Evolutionary conservation across 1,139 yeast genomes (phyloP), one percentile per base, ranked within the genome.

Genomic region (Pichiaceae sp.): DNA sequence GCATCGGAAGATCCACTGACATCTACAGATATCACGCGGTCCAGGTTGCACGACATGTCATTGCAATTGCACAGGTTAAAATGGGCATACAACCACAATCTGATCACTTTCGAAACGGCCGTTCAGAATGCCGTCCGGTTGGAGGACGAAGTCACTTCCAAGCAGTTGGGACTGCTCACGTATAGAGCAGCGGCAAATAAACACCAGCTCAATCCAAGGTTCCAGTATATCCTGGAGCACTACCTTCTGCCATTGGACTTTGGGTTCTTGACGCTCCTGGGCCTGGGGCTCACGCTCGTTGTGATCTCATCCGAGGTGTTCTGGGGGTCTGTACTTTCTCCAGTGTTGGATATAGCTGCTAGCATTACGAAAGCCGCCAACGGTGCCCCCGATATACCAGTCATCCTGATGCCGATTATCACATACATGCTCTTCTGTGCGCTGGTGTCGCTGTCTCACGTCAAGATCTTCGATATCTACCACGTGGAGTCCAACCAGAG

Each of bases 401-500:
- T 73, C 34, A 71, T 70, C 35, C 62, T 70, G 2, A 54, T 68
- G 19, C 42, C 69, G 2, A 50, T 73, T 3, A 68, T 84, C 39
- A 70, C 77, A 1, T 81, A 77, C 55, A 82, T 85, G 89, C 68
- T 83, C 41, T 50, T 72, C 29, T 66, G 81, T 23, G 70, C 93
- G 1, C 66, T 83, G 48, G 67, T 72, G 35, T 77, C 91, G 25
- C 65, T 85, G 41, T 73, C 89, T 8, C 70, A 75, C 39, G 66
- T 84, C 42, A 75, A 79, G 44, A 62, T 85, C 11, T 85, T 85
- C 66, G 80, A 81, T 53, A 69, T 79, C 57, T 85, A 84, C 53
- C 89, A 83, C 43, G 65, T 85, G 45, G 89, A 83, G 26, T 72
- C 68, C 26, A 66, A 67, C 38, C 58, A 62, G 38, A 72, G 78